Evolutionary conservation across 2,329 filamentous ascomycete species (phyloP).

Genomic region (Fusarium siculi): DNA sequence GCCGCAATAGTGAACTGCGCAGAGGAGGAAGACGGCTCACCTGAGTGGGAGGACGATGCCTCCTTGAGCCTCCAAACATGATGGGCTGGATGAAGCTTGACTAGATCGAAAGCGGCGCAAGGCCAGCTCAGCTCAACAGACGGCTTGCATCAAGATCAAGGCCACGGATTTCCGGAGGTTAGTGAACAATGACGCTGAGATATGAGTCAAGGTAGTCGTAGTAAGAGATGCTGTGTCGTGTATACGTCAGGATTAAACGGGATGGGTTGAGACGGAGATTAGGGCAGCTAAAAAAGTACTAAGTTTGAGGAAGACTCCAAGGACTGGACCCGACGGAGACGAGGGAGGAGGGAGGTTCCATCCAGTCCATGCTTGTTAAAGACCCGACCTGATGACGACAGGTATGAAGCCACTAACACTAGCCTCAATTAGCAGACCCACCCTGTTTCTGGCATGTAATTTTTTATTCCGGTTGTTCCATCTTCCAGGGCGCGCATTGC

Average conservation of each 20-base stretch:
- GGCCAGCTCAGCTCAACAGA: slow-evolving; percentile 35
- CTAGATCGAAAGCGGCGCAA: slow-evolving; percentile 37
- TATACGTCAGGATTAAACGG: slow-evolving; percentile 11
- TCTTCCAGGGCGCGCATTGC: background rate
- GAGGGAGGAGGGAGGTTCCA: slow-evolving; percentile 21
- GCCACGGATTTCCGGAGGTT: slow-evolving; percentile 11
- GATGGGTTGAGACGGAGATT: slow-evolving; percentile 22
- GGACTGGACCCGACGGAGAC: background rate
- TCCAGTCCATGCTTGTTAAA: slow-evolving; percentile 24
- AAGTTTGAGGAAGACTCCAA: slow-evolving; percentile 7
- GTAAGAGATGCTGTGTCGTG: slow-evolving; percentile 9
- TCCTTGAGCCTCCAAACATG: slow-evolving; percentile 64
- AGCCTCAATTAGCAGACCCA: slow-evolving; percentile 27
- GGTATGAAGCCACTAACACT: slow-evolving; percentile 41
- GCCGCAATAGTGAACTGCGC: slow-evolving; percentile 2
- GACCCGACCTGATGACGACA: slow-evolving; percentile 40
- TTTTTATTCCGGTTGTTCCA: background rate
- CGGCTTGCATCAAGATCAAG: slow-evolving; percentile 41
- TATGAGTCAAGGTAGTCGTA: slow-evolving; percentile 17
- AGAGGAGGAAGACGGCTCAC: slow-evolving; percentile 54
- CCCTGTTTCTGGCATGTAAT: background rate
- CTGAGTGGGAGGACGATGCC: slow-evolving; percentile 59
- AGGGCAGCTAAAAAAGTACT: slow-evolving; percentile 18
- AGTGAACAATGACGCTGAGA: slow-evolving; percentile 11
- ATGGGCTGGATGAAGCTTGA: slow-evolving; percentile 19